Evolutionary conservation across 352 stramenopile species (phyloP).

Genomic region (Globisporangium iwayamae): DNA sequence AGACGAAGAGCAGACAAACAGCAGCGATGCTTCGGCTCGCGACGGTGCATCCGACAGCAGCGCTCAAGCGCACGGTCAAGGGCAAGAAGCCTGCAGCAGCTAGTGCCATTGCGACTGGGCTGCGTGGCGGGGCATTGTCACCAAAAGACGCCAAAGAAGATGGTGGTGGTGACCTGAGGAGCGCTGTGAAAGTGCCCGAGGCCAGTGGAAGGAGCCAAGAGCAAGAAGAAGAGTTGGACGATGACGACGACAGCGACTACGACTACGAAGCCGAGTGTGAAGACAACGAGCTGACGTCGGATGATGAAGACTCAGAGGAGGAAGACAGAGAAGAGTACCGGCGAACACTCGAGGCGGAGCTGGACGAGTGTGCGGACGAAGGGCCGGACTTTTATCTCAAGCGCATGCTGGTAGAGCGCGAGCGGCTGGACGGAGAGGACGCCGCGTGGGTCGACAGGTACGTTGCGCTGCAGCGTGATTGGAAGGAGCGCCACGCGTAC

Average conservation of each 20-base stretch:
- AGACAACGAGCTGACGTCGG: neutral
- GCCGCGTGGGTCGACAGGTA: constrained; percentile 16
- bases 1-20: neutral
- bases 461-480: constrained; percentile 10
- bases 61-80: constrained; percentile 13
- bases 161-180: neutral
- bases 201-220: neutral
- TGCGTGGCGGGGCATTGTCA: neutral
- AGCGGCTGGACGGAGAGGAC: constrained; percentile 6
- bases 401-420: constrained; percentile 12
- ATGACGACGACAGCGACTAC: constrained; percentile 26
- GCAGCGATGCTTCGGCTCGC: constrained; percentile 1
- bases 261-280: constrained; percentile 14
- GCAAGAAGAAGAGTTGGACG: neutral
- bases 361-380: constrained; percentile 26
- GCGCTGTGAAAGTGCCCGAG: neutral
- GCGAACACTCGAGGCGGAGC: constrained; percentile 16
- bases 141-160: neutral
- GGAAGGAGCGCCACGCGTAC: constrained; percentile 9
- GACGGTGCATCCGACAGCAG: constrained; percentile 5
- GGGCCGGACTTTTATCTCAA: constrained; percentile 13
- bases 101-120: neutral
- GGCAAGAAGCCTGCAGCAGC: neutral
- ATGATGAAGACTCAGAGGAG: constrained; percentile 8
- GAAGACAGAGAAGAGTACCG: constrained; percentile 19